Evolutionary conservation across 352 stramenopile genomes (phyloP).

Genomic region (Pythium myriotylum): DNA sequence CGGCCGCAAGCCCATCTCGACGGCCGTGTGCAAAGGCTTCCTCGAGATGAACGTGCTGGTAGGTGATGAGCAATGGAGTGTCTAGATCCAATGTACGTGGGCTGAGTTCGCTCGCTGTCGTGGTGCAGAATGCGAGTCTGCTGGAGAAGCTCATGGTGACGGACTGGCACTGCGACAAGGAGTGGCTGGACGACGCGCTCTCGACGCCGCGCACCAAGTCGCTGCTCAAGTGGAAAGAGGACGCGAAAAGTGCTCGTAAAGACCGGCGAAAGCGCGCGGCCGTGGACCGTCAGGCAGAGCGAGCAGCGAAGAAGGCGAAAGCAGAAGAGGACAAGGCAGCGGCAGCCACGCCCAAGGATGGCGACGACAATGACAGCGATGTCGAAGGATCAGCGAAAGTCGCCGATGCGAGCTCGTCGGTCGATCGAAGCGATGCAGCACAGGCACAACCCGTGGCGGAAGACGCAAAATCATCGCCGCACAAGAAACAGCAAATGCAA

Average conservation of each 20-base stretch:
- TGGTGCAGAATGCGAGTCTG: conserved; percentile 41
- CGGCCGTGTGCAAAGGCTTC: conserved; percentile 58
- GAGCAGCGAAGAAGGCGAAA: conserved; percentile 35
- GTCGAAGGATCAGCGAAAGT: not conserved
- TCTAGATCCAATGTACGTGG: no score
- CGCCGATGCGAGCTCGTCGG: no score
- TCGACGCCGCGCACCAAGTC: conserved; percentile 55
- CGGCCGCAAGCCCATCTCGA: conserved; percentile 47
- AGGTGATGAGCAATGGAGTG: no score
- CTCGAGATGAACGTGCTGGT: conserved; percentile 84
- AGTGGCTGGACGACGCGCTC: conserved; percentile 59
- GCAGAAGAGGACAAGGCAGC: conserved; percentile 37
- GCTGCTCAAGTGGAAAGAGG: conserved; percentile 68
- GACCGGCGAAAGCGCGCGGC: conserved; percentile 62
- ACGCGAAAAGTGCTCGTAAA: conserved; percentile 60
- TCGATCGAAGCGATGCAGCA: no score
- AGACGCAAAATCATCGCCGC: no score
- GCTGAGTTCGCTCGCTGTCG: no score
- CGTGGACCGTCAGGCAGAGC: conserved; percentile 46
- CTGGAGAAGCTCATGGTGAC: conserved; percentile 69
- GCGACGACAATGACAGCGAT: not conserved
- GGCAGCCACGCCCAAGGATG: conserved; percentile 1
- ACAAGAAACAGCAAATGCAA: no score
- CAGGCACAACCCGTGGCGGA: no score
- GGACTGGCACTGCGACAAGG: conserved; percentile 62